These are phyloP conservation scores for Blastosporella zonata DNA, from an alignment of 1,284 basidiomycete species.

Conservation along the genomic window DNA sequence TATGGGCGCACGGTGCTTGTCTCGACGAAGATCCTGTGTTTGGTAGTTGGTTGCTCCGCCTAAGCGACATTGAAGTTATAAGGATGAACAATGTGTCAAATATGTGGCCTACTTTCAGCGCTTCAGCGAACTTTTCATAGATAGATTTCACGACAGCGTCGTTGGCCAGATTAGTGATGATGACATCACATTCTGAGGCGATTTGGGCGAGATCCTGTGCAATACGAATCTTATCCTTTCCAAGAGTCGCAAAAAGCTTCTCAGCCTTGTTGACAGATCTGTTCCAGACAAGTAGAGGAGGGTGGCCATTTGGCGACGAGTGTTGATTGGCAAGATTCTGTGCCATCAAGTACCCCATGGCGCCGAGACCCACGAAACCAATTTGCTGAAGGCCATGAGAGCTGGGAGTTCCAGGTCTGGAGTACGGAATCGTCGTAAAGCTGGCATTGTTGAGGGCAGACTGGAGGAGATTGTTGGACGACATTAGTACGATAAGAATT, in stretches of 20 bases:
- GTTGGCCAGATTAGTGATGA: slow-evolving; percentile 74
- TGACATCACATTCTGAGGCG: slow-evolving; percentile 70
- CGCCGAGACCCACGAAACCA: slow-evolving; percentile 66
- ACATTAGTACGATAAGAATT: slow-evolving; percentile 18
- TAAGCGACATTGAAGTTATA: slow-evolving; percentile 20
- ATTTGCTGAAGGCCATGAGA: slow-evolving; percentile 30
- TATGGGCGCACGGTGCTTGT: slow-evolving; percentile 63
- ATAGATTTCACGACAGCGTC: slow-evolving; percentile 74
- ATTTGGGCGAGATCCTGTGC: slow-evolving; percentile 57
- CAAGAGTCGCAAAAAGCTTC: slow-evolving; percentile 52
- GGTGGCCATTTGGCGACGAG: slow-evolving; percentile 30
- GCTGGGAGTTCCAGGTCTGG: slow-evolving; percentile 32
- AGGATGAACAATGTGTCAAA: slow-evolving; percentile 7
- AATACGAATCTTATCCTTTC: slow-evolving; percentile 47
- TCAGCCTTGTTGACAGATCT: slow-evolving; percentile 59
- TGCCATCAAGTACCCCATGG: slow-evolving; percentile 74
- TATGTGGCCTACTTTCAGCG: slow-evolving; percentile 38
- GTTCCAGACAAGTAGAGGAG: slow-evolving; percentile 67
- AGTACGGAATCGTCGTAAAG: slow-evolving; percentile 47
- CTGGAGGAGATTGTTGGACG: slow-evolving; percentile 22
- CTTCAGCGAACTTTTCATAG: slow-evolving; percentile 62
- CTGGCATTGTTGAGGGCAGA: slow-evolving; percentile 10
- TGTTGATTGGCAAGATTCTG: slow-evolving; percentile 64
- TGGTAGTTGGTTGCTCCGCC: slow-evolving; percentile 37
- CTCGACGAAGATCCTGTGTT: slow-evolving; percentile 76